Conservation (phyloP, 78 protist species). For the Dictyostelium citrinum region DNA sequence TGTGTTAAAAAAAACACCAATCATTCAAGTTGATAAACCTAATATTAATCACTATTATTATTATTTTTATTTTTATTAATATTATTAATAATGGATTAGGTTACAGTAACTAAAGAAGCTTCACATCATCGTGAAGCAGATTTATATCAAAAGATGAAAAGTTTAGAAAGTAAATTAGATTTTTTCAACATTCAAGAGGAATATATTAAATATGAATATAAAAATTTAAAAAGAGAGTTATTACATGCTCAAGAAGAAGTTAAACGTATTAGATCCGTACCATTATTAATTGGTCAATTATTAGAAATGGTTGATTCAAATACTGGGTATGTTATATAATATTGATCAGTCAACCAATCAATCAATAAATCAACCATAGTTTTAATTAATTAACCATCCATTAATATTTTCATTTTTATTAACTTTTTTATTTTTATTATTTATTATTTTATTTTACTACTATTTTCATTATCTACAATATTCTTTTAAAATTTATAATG, state of each 20-base stretch:
- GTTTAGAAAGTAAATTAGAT: constrained; percentile 90
- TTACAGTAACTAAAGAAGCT: background rate
- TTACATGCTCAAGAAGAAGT: constrained; percentile 98
- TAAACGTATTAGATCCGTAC: constrained; percentile 99
- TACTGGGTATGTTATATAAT: constrained; percentile 43
- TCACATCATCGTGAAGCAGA: constrained; percentile 41
- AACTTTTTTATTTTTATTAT: background rate
- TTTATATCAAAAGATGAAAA: constrained; percentile 81
- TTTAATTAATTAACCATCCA: too few species aligned
- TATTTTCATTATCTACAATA: background rate
- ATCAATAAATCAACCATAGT: background rate
- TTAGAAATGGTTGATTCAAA: constrained; percentile 98
- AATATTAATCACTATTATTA: too few species aligned
- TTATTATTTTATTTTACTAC: too few species aligned
- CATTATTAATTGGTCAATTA: constrained; percentile 99
- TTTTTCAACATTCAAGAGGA: constrained; percentile 93
- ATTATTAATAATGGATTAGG: background rate
- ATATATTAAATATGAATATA: constrained; percentile 96
- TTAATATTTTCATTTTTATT: background rate
- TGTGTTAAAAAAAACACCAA: too few species aligned
- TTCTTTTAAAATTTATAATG: too few species aligned
- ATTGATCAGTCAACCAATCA: too few species aligned
- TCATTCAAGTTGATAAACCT: too few species aligned
- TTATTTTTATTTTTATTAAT: too few species aligned
- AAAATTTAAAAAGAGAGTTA: constrained; percentile 95